Percentiles rank a stretch among this genome's conserved stretches.
Conservation (phyloP, 352 stramenopile genomes). For the Phytopythium boreale region DNA sequence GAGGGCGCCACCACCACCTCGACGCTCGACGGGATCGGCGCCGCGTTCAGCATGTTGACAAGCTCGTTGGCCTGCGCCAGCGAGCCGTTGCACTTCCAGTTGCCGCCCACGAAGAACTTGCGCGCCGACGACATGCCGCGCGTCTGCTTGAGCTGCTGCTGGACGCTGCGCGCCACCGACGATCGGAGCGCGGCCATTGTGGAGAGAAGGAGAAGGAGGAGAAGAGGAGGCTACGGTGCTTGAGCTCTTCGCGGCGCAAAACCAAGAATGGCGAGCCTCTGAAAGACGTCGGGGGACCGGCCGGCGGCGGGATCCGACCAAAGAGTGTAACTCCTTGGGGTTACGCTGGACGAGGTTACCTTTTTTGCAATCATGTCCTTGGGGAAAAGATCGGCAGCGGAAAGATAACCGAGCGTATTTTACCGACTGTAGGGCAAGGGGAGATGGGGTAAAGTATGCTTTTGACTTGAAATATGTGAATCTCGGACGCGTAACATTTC, state of each 20-base stretch:
- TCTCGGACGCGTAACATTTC: neutral
- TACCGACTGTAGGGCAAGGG: neutral
- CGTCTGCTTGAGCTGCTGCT: constrained; percentile 33
- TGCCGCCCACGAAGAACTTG: constrained; percentile 99
- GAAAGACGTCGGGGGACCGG: neutral
- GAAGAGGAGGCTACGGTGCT: constrained; percentile 1
- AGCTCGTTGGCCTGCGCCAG: constrained; percentile 61
- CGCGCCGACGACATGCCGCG: constrained; percentile 64
- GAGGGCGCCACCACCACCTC: constrained; percentile 98
- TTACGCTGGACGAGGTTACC: neutral
- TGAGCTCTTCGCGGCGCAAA: constrained; percentile 25
- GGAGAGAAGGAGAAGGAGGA: constrained; percentile 7
- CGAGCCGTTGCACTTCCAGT: constrained; percentile 98
- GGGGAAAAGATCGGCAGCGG: neutral
- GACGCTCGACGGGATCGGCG: constrained; percentile 70
- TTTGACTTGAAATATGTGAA: neutral
- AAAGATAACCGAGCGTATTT: neutral
- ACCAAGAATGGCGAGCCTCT: constrained; percentile 36
- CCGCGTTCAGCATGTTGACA: constrained; percentile 81
- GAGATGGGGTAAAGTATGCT: neutral
- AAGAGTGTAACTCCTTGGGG: neutral
- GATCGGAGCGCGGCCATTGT: constrained; percentile 45
- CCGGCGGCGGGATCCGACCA: neutral
- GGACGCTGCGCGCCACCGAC: constrained; percentile 12
- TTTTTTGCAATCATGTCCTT: neutral